Percentiles rank a stretch among this genome's conserved stretches.
phyloP scores from a whole-genome alignment of 768 basidiomycete species.

The Leucocoprinus birnbaumii region DNA sequence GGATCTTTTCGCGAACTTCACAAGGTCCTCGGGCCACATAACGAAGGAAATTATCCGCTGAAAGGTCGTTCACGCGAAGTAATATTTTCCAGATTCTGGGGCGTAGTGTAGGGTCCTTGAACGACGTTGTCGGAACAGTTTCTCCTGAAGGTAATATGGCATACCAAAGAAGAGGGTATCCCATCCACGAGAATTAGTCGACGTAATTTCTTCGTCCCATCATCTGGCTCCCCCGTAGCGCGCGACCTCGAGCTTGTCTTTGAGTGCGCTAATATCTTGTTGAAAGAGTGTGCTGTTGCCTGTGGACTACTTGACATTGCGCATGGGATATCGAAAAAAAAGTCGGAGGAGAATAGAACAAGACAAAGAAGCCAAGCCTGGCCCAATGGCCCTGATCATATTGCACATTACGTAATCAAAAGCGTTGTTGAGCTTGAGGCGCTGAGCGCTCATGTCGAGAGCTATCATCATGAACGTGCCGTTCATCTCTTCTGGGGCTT shows the following conservation, averaged over 20 bases:
- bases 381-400: background rate
- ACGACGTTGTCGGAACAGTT: background rate
- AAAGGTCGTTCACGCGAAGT: constrained; percentile 74
- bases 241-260: constrained; percentile 64
- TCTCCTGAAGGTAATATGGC: constrained; percentile 22
- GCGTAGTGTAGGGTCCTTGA: constrained; percentile 78
- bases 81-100: constrained; percentile 95
- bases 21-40: constrained; percentile 86
- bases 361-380: no score
- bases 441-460: background rate
- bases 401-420: constrained; percentile 1
- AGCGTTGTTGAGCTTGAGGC: background rate
- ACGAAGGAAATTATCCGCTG: constrained; percentile 70
- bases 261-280: constrained; percentile 74
- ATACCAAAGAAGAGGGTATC: constrained; percentile 74
- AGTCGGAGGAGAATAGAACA: no score
- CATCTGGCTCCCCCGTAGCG: constrained; percentile 60
- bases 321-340: constrained; percentile 11
- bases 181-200: constrained; percentile 89
- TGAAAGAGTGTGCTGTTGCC: constrained; percentile 69
- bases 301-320: constrained; percentile 14
- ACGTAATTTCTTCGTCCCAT: constrained; percentile 81
- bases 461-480: constrained; percentile 61
- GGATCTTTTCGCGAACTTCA: constrained; percentile 86
- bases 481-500: constrained; percentile 75